Percentiles rank a stretch among this genome's conserved stretches.
phyloP scores from a whole-genome alignment of 495 filamentous ascomycete genomes.

The Talaromyces adpressus region DNA sequence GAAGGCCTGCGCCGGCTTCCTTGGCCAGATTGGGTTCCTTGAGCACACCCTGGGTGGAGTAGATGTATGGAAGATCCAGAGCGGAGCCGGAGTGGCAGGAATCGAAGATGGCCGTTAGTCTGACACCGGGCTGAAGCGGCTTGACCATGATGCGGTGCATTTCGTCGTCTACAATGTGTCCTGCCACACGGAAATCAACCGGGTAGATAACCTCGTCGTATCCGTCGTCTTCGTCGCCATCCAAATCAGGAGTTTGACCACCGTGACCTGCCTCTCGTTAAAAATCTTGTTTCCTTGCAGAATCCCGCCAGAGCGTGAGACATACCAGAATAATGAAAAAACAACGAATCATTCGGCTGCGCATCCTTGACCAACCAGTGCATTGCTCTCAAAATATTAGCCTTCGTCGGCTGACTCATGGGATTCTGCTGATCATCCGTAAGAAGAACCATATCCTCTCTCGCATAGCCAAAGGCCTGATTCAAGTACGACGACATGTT shows the following conservation, averaged over 20 bases:
- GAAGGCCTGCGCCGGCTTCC: conserved; percentile 87
- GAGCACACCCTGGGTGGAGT: conserved; percentile 89
- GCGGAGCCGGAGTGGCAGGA: conserved; percentile 97
- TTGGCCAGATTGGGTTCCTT: conserved; percentile 98
- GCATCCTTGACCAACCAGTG: conserved; percentile 98
- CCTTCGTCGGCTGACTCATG: conserved; percentile 94
- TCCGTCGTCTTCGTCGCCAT: conserved; percentile 90
- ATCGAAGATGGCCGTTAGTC: conserved; percentile 96
- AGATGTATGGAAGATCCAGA: conserved; percentile 93
- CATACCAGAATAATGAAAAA: conserved; percentile 95
- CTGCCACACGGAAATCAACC: conserved; percentile 82
- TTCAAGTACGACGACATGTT: conserved; percentile 95
- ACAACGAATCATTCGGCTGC: conserved; percentile 87
- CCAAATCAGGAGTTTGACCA: conserved; percentile 88
- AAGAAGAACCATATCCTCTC: conserved; percentile 98
- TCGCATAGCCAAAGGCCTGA: conserved; percentile 84
- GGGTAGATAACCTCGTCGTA: conserved; percentile 99
- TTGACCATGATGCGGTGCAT: conserved; percentile 97
- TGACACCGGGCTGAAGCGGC: conserved; percentile 73
- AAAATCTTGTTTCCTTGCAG: neutral
- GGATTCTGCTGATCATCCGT: conserved; percentile 97
- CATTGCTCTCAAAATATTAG: conserved; percentile 95
- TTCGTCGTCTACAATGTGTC: conserved; percentile 96
- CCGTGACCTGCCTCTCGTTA: conserved; percentile 62
- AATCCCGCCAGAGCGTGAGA: neutral